phyloP scores from a whole-genome alignment of 805 yeast genomes.

The Schizosaccharomyces japonicus region DNA sequence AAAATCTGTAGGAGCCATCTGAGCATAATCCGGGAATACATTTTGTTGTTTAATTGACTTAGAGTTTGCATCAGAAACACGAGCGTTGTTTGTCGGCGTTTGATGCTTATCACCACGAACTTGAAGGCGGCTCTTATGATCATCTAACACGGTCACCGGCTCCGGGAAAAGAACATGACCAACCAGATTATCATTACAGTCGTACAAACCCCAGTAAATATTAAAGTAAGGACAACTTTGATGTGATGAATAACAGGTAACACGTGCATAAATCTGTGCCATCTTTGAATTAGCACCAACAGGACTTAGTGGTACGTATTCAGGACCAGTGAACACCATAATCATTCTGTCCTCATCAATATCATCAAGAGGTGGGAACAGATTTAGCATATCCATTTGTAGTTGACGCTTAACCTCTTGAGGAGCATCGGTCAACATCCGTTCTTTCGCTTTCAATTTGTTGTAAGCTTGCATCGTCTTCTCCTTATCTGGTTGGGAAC shows the following conservation, averaged over 20 bases:
- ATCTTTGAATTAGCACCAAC: background rate
- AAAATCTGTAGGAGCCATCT: no score
- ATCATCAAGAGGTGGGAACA: background rate
- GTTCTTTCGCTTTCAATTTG: background rate
- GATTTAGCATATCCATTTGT: background rate
- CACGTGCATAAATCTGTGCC: background rate
- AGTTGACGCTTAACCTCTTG: background rate
- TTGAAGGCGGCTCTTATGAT: background rate
- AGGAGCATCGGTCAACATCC: background rate
- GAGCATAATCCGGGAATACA: no score
- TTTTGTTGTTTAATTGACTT: no score
- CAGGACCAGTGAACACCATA: conserved; percentile 3
- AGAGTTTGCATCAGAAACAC: no score
- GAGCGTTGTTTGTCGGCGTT: no score
- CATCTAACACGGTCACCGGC: conserved; percentile 1
- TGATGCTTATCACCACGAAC: no score
- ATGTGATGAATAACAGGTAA: conserved; percentile 1
- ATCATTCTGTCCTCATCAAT: background rate
- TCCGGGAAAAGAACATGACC: background rate
- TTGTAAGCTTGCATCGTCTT: background rate
- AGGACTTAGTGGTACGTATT: background rate
- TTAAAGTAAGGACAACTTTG: background rate
- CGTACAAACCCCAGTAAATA: background rate
- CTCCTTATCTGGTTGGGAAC: background rate
- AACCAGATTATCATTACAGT: background rate